phyloP scores from a whole-genome alignment of 257 asterid genomes.

The Avicennia marina region DNA sequence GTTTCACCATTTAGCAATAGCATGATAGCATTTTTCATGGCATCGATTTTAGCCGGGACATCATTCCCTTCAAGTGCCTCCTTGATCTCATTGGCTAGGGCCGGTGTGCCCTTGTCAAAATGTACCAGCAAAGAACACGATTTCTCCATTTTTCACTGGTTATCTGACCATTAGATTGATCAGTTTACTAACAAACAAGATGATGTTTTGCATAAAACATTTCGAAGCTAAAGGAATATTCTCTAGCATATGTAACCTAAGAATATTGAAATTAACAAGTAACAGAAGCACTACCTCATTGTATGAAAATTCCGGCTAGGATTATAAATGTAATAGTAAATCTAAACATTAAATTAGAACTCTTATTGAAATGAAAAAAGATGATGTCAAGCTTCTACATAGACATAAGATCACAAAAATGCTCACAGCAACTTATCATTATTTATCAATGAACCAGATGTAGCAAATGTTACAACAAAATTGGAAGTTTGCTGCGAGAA shows the following conservation, averaged over 20 bases:
- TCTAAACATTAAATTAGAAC: neutral
- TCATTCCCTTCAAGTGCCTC: conserved; percentile 92
- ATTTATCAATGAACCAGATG: neutral
- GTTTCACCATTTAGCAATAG: conserved; percentile 94
- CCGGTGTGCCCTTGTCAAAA: conserved; percentile 92
- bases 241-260: neutral
- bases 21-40: conserved; percentile 88
- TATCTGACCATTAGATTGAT: conserved; percentile 15
- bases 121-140: conserved; percentile 80
- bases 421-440: neutral
- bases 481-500: neutral
- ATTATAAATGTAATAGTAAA: neutral
- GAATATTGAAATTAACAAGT: neutral
- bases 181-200: neutral
- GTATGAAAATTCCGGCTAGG: neutral
- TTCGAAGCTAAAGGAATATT: neutral
- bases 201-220: neutral
- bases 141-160: conserved; percentile 69
- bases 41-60: conserved; percentile 72
- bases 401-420: neutral
- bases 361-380: neutral
- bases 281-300: neutral
- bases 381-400: neutral
- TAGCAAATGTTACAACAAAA: neutral
- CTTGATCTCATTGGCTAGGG: conserved; percentile 92